Evolutionary conservation across 768 basidiomycete species (phyloP).

Genomic region (Amanita rubescens): DNA sequence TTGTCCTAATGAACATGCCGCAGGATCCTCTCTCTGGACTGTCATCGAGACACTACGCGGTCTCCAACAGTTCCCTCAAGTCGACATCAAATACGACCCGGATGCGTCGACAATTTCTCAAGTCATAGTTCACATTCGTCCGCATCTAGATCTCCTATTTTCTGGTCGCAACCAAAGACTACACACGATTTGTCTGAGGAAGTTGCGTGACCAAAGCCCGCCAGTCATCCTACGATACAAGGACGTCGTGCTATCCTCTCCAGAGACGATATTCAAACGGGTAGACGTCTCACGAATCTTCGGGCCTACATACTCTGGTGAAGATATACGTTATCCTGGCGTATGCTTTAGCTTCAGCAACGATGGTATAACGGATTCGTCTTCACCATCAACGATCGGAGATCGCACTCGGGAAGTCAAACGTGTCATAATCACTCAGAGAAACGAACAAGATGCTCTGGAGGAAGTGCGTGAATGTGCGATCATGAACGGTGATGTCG

Average conservation of each 20-base stretch:
- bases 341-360: slow-evolving; percentile 83
- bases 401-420: slow-evolving; percentile 73
- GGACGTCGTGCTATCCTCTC: slow-evolving; percentile 52
- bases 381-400: slow-evolving; percentile 45
- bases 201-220: slow-evolving; percentile 58
- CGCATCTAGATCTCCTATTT: slow-evolving; percentile 81
- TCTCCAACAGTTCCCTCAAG: slow-evolving; percentile 69
- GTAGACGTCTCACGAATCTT: slow-evolving; percentile 65
- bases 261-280: slow-evolving; percentile 51
- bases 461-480: slow-evolving; percentile 63
- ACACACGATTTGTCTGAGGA: slow-evolving; percentile 68
- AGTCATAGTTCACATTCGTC: slow-evolving; percentile 69
- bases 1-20: background rate
- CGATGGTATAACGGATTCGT: slow-evolving; percentile 49
- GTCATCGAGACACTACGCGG: slow-evolving; percentile 61
- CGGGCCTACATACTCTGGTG: slow-evolving; percentile 75
- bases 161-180: slow-evolving; percentile 73
- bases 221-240: slow-evolving; percentile 66
- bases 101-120: slow-evolving; percentile 65
- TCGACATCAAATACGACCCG: slow-evolving; percentile 78
- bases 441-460: slow-evolving; percentile 57
- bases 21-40: slow-evolving; percentile 75
- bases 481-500: slow-evolving; percentile 66
- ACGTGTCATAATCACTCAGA: slow-evolving; percentile 66
- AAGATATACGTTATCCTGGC: slow-evolving; percentile 75